phyloP scores from a whole-genome alignment of 768 basidiomycete genomes.

The Boletellus ananiceps region DNA sequence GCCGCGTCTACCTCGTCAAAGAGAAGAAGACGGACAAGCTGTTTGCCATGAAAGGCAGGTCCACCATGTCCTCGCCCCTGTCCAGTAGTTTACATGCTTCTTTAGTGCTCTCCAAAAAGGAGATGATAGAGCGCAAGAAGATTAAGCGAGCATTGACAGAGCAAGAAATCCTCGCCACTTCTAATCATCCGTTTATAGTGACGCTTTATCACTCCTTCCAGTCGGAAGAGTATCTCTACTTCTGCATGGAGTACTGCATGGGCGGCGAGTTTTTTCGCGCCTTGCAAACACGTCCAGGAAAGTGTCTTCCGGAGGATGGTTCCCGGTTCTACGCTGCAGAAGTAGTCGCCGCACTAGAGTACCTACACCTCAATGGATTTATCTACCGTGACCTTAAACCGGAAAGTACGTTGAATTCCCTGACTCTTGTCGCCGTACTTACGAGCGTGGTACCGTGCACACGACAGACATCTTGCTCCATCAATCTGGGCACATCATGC shows the following conservation, averaged over 20 bases:
- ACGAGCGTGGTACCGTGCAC: background rate
- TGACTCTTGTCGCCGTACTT: constrained; percentile 9
- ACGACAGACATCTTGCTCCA: constrained; percentile 89
- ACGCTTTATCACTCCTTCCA: constrained; percentile 99
- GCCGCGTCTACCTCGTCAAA: constrained; percentile 94
- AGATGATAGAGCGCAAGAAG: constrained; percentile 99
- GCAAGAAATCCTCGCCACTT: constrained; percentile 97
- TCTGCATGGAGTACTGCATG: constrained; percentile 99
- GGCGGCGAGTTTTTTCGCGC: constrained; percentile 99
- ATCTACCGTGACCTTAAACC: constrained; percentile 99
- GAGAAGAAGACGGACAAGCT: constrained; percentile 97
- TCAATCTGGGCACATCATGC: constrained; percentile 98
- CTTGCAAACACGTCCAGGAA: constrained; percentile 92
- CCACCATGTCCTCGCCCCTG: constrained; percentile 1
- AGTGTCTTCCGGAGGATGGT: constrained; percentile 92
- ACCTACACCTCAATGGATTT: constrained; percentile 98
- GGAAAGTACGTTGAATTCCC: constrained; percentile 69
- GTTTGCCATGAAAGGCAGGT: constrained; percentile 98
- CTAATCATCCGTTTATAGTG: constrained; percentile 99
- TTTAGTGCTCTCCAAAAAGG: constrained; percentile 93
- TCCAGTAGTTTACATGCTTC: constrained; percentile 22
- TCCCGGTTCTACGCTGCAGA: constrained; percentile 98
- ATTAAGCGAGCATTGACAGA: constrained; percentile 98
- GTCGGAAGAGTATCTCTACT: constrained; percentile 95
- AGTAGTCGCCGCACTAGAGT: constrained; percentile 95